phyloP scores from a whole-genome alignment of 192 early-diverging fungal genomes.

The Ambispora gerdemannii region DNA sequence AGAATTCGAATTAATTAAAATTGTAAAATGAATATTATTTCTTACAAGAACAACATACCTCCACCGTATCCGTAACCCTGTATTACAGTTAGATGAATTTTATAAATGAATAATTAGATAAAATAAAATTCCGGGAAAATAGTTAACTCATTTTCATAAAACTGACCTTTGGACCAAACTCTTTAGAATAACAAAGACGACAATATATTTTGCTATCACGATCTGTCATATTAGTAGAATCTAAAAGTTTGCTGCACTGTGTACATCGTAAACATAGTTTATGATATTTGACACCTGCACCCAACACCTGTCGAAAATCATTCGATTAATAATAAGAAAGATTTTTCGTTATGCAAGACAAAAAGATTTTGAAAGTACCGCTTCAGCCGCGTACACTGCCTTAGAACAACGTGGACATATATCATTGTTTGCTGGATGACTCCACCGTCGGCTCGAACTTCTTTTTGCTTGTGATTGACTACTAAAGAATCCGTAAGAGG shows the following conservation, averaged over 20 bases:
- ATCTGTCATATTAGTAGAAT: slow-evolving; percentile 58
- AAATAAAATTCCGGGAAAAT: no score
- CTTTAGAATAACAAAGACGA: slow-evolving; percentile 50
- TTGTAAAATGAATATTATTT: neutral
- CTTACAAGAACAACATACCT: neutral
- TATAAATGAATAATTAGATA: no score
- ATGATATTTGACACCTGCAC: slow-evolving; percentile 59
- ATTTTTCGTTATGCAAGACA: neutral
- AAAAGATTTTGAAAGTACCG: slow-evolving; percentile 39
- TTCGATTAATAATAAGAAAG: neutral
- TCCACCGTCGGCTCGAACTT: neutral
- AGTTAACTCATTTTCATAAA: neutral
- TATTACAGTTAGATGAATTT: no score
- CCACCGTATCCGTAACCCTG: slow-evolving; percentile 30
- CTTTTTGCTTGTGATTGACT: slow-evolving; percentile 2
- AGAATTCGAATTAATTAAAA: neutral
- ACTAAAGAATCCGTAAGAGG: slow-evolving; percentile 21
- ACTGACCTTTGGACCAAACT: slow-evolving; percentile 49
- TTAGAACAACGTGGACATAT: slow-evolving; percentile 56
- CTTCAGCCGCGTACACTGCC: slow-evolving; percentile 57
- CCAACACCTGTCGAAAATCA: slow-evolving; percentile 35
- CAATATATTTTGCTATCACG: slow-evolving; percentile 49
- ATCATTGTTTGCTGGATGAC: slow-evolving; percentile 33
- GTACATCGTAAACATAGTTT: slow-evolving; percentile 54
- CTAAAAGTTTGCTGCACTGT: slow-evolving; percentile 50